These are phyloP conservation scores for Boletus tomentosulus DNA, from an alignment of 768 basidiomycete genomes.

Conservation along the genomic window DNA sequence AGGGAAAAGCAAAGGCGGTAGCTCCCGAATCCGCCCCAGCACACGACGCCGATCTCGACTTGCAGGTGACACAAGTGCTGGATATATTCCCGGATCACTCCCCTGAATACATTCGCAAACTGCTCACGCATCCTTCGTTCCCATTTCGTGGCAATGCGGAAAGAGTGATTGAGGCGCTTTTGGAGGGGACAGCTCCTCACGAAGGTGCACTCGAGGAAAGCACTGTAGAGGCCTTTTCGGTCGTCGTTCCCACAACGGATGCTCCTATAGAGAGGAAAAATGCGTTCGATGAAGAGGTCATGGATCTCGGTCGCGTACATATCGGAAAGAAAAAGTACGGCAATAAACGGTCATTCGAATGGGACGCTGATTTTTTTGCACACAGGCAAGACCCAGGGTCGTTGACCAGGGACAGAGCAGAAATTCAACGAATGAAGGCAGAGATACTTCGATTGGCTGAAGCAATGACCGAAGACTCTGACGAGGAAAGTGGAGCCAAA, in stretches of 20 bases:
- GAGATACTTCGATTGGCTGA: constrained; percentile 78
- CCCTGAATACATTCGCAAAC: constrained; percentile 51
- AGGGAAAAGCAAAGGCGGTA: constrained; percentile 42
- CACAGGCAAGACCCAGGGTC: constrained; percentile 43
- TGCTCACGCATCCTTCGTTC: constrained; percentile 47
- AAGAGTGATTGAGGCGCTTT: constrained; percentile 61
- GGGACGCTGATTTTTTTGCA: constrained; percentile 1
- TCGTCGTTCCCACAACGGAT: not conserved
- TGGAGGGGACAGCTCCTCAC: constrained; percentile 65
- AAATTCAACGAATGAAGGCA: constrained; percentile 74
- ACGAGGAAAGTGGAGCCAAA: constrained; percentile 42
- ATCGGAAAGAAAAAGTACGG: constrained; percentile 64
- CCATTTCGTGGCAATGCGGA: constrained; percentile 56
- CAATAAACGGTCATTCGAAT: not conserved
- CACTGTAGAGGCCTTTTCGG: not conserved
- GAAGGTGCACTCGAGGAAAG: constrained; percentile 26
- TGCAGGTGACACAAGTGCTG: constrained; percentile 63
- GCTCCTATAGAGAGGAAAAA: constrained; percentile 53
- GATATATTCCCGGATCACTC: constrained; percentile 70
- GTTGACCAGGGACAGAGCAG: constrained; percentile 51
- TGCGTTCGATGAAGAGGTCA: constrained; percentile 66
- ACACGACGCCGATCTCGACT: constrained; percentile 45
- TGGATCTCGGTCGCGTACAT: constrained; percentile 58
- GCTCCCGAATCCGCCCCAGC: constrained; percentile 10
- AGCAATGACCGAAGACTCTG: constrained; percentile 58